These are phyloP conservation scores for Apiospora arundinis DNA, from an alignment of 2,329 filamentous ascomycete genomes.

Conservation along the genomic window DNA sequence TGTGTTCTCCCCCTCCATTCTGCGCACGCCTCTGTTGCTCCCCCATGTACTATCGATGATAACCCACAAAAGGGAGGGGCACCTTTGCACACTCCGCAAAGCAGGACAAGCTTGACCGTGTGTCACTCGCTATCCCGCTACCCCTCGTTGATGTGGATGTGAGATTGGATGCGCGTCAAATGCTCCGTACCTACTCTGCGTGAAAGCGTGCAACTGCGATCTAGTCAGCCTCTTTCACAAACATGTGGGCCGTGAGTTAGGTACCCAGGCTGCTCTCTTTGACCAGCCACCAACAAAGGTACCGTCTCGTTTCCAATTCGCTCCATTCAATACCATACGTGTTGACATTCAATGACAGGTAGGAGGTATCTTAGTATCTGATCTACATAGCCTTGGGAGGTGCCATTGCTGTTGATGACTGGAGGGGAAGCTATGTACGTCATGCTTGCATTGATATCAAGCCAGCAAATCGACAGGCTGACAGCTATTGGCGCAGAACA, in stretches of 20 bases:
- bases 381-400: background rate
- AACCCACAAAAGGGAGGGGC: conserved; percentile 4
- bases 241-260: background rate
- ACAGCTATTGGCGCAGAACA: background rate
- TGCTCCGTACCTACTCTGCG: background rate
- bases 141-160: background rate
- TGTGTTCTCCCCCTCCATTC: background rate
- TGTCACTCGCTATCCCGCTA: background rate
- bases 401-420: background rate
- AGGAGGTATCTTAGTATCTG: background rate
- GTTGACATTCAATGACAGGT: no score
- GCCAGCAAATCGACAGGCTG: background rate
- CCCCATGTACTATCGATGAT: background rate
- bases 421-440: background rate
- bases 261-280: background rate
- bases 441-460: conserved; percentile 16
- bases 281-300: background rate
- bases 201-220: background rate
- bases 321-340: background rate
- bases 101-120: background rate
- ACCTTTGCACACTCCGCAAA: conserved; percentile 3
- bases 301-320: background rate
- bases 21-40: background rate
- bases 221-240: conserved; percentile 9
- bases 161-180: background rate